Evolutionary conservation across 345 rosid genomes (phyloP).

Genomic region (Euphorbia lathyris): DNA sequence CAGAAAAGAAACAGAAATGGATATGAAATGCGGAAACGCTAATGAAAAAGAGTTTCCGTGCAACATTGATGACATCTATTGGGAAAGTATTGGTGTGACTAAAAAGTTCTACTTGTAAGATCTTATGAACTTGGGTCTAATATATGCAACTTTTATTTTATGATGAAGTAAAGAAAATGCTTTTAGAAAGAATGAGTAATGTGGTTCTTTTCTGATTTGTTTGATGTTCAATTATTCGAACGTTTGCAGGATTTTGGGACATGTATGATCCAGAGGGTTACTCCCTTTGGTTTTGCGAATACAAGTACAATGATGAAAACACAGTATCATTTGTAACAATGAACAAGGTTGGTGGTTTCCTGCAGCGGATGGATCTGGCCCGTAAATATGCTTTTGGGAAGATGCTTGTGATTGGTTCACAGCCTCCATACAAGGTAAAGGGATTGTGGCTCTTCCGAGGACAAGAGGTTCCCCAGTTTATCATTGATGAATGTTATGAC

Average conservation of each 20-base stretch:
- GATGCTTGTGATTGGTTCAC: conserved; percentile 77
- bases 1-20: too few species aligned
- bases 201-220: background rate
- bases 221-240: too few species aligned
- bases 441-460: conserved; percentile 98
- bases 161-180: too few species aligned
- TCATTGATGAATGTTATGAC: conserved; percentile 86
- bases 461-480: conserved; percentile 68
- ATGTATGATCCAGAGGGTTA: conserved; percentile 98
- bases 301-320: conserved; percentile 93
- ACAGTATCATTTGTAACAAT: conserved; percentile 76
- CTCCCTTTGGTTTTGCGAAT: conserved; percentile 94
- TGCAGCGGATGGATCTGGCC: conserved; percentile 88
- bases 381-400: conserved; percentile 95
- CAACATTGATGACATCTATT: too few species aligned
- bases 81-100: too few species aligned
- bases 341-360: conserved; percentile 91
- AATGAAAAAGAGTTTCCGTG: too few species aligned
- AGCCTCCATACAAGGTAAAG: conserved; percentile 84
- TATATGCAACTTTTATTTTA: too few species aligned
- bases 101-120: too few species aligned
- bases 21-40: too few species aligned
- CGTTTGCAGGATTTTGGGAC: conserved; percentile 85
- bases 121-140: too few species aligned
- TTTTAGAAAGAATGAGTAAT: too few species aligned